These are phyloP conservation scores for Emericellopsis atlantica DNA, from an alignment of 2,329 filamentous ascomycete species.

Conservation along the genomic window DNA sequence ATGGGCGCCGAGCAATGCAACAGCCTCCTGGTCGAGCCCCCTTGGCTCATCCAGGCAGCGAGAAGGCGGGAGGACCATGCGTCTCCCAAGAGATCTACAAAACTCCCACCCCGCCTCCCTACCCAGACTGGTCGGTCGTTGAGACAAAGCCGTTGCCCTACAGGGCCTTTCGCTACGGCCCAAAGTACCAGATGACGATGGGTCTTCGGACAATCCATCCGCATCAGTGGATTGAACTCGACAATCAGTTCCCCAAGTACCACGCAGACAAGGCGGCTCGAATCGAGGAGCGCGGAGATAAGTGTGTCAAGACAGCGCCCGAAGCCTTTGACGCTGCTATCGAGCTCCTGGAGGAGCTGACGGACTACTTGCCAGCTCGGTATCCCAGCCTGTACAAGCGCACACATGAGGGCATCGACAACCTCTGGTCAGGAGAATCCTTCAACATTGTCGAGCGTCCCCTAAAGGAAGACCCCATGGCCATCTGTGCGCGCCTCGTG, in stretches of 20 bases:
- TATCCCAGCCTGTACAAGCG: constrained; percentile 60
- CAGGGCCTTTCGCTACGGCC: constrained; percentile 65
- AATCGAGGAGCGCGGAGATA: constrained; percentile 51
- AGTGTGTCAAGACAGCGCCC: constrained; percentile 57
- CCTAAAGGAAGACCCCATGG: constrained; percentile 66
- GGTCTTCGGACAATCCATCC: constrained; percentile 58
- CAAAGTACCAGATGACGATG: constrained; percentile 67
- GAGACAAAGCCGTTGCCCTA: constrained; percentile 65
- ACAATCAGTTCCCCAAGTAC: constrained; percentile 63
- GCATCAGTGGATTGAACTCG: constrained; percentile 74
- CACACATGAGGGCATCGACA: constrained; percentile 54
- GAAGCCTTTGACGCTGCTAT: constrained; percentile 60
- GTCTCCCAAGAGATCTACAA: constrained; percentile 27
- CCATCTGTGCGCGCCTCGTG: constrained; percentile 55
- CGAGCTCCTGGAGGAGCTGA: constrained; percentile 65
- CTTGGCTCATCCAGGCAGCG: too few species aligned
- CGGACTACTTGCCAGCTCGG: constrained; percentile 56
- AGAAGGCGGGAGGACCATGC: too few species aligned
- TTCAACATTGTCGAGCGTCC: constrained; percentile 57
- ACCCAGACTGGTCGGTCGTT: constrained; percentile 55
- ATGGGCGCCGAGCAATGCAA: too few species aligned
- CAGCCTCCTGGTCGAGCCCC: too few species aligned
- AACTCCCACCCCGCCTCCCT: constrained; percentile 46
- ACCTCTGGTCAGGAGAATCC: constrained; percentile 56
- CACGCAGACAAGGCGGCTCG: constrained; percentile 60